Base-by-base conservation (phyloP, 1,284 basidiomycete species). In the Leccinum ponderosum region DNA sequence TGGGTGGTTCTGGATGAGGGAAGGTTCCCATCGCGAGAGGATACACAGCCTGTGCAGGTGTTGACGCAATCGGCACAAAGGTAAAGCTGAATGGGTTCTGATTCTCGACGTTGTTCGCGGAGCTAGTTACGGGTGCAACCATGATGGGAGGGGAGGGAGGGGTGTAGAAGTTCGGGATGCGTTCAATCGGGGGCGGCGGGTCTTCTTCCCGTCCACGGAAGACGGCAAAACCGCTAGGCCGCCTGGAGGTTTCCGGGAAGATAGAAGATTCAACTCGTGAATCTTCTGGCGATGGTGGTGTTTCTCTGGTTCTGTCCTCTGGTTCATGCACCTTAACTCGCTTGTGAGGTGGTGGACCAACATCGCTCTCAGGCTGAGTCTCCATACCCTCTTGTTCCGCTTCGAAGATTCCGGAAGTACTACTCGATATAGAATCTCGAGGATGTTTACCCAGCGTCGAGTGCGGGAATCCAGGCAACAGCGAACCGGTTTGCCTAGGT, bases 1-100 rank as follows among this genome's bases (percentile, higher is more conserved):
- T 83, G 2, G 88, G 87, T 12, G 83, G 80, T 66, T 90, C 87
- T 3, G 87, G 87, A 71, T 84, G 85, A 9, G 86, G 83, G 65
- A 89, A 85, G 47, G 72, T 80, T 27, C 81, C 80, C 73, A 80
- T 77, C 35, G 70, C 53, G 8, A 73, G 67, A 37, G 73, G 68
- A 62, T 76, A 81, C 62, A 75, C 68, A 22, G 69, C 65, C 59
- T 78, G 75, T 31, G 76, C 76, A 51, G 86, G 81, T 2, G 85
- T 87, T 11, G 84, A 83, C 4, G 85, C 78, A 15, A 81, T 74
- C 12, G 84, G 82, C 42, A 81, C 63, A 70, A 75, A 87, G 83
- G 56, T 77, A 76, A 74, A 87, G 84, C 58, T 76, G 73, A 76
- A 88, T 80, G 42, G 80, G 77, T 63, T 79, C 33, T 80, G 80